Percentiles rank a stretch among this genome's conserved stretches.
These are phyloP conservation scores for Trichoderma afroharzianum DNA, from an alignment of 2,329 filamentous ascomycete species.

Conservation along the genomic window DNA sequence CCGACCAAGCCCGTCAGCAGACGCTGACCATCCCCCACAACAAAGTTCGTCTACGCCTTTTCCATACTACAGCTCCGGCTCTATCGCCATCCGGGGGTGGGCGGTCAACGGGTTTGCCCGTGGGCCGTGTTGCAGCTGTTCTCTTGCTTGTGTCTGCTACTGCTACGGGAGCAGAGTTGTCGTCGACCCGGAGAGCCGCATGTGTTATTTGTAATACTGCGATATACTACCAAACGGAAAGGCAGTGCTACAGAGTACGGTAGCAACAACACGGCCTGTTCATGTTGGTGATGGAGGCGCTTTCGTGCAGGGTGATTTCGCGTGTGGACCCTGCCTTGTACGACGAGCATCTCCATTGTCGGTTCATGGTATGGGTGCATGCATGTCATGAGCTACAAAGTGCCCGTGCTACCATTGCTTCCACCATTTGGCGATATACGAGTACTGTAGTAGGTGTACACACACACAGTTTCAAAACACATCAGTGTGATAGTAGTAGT, in stretches of 20 bases:
- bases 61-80: background rate
- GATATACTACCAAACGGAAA: background rate
- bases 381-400: background rate
- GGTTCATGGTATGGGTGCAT: background rate
- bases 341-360: background rate
- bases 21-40: conserved; percentile 2
- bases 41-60: background rate
- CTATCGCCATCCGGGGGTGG: background rate
- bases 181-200: background rate
- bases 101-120: conserved; percentile 9
- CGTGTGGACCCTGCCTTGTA: background rate
- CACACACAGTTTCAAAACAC: background rate
- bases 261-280: background rate
- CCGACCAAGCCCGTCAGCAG: conserved; percentile 11
- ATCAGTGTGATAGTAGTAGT: background rate
- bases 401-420: background rate
- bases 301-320: background rate
- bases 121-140: background rate
- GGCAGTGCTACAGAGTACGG: background rate
- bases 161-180: background rate
- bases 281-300: background rate
- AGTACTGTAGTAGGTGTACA: background rate
- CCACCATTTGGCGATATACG: background rate
- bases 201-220: background rate
- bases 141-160: background rate